phyloP scores from a whole-genome alignment of 2,329 filamentous ascomycete species.

The Sarocladiaceae sp. region DNA sequence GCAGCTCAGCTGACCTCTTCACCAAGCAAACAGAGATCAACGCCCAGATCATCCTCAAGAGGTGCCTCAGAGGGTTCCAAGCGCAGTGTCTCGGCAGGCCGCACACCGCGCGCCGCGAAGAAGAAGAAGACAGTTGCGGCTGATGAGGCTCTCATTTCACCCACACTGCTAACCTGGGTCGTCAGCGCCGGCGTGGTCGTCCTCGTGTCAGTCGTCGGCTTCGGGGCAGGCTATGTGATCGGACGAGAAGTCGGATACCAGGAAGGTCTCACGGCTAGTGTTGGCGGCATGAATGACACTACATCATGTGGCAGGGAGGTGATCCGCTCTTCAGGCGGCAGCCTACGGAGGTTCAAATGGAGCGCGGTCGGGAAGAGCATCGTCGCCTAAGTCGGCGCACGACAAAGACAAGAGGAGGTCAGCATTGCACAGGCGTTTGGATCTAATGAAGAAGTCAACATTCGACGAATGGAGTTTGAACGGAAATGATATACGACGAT shows the following conservation, averaged over 20 bases:
- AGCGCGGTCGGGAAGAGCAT: slow-evolving; percentile 48
- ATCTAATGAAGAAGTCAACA: background rate
- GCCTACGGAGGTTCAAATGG: slow-evolving; percentile 51
- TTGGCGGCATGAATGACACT: slow-evolving; percentile 39
- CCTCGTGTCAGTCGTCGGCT: slow-evolving; percentile 63
- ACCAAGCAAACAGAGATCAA: slow-evolving; percentile 23
- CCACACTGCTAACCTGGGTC: slow-evolving; percentile 60
- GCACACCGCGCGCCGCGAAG: slow-evolving; percentile 45
- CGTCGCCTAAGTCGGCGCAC: slow-evolving; percentile 27
- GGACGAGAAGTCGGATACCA: slow-evolving; percentile 63
- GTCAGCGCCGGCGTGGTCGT: slow-evolving; percentile 65
- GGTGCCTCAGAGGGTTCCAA: slow-evolving; percentile 42
- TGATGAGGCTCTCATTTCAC: slow-evolving; percentile 45
- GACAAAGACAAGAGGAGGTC: background rate
- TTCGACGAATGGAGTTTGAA: background rate
- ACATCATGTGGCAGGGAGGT: slow-evolving; percentile 48
- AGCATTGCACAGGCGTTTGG: slow-evolving; percentile 8
- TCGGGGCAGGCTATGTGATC: slow-evolving; percentile 65
- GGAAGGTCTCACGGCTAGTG: slow-evolving; percentile 43
- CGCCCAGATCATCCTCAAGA: slow-evolving; percentile 23
- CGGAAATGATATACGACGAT: slow-evolving; percentile 8
- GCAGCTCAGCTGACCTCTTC: slow-evolving; percentile 13
- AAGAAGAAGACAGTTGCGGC: slow-evolving; percentile 49
- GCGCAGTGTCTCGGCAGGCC: slow-evolving; percentile 37
- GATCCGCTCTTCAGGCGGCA: slow-evolving; percentile 45